Conservation (phyloP, 1,139 yeast genomes). For the Lodderomyces parapsilosis region DNA sequence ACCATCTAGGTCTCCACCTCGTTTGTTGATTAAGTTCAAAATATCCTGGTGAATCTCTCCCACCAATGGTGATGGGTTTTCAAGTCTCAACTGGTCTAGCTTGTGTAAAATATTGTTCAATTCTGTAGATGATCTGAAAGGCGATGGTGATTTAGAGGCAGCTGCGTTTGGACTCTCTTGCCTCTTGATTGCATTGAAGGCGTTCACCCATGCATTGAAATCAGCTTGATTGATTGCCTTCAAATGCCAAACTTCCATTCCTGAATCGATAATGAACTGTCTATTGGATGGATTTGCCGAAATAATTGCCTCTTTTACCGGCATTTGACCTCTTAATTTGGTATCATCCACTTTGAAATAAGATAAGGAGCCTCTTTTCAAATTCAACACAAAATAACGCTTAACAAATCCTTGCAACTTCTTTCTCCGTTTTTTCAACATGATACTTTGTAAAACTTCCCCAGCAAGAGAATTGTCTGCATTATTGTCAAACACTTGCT, state of each 20-base stretch:
- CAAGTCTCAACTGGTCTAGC: conserved; percentile 21
- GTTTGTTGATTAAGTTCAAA: conserved; percentile 9
- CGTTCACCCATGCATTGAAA: conserved; percentile 81
- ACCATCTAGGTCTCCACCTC: conserved; percentile 6
- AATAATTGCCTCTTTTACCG: conserved; percentile 74
- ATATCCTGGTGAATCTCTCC: conserved; percentile 15
- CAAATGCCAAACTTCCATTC: conserved; percentile 92
- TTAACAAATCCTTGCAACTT: conserved; percentile 81
- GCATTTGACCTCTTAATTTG: conserved; percentile 89
- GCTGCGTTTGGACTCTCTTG: conserved; percentile 9
- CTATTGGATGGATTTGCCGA: conserved; percentile 70
- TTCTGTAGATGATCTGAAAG: conserved; percentile 5
- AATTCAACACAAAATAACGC: conserved; percentile 79
- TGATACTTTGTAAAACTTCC: conserved; percentile 67
- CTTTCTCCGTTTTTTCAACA: conserved; percentile 75
- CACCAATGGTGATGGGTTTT: conserved; percentile 13
- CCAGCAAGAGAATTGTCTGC: conserved; percentile 40
- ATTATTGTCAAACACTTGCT: conserved; percentile 12
- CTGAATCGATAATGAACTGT: conserved; percentile 85
- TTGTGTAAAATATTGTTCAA: conserved; percentile 22
- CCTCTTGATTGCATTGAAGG: conserved; percentile 55
- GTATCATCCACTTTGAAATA: conserved; percentile 72
- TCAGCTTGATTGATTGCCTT: conserved; percentile 65
- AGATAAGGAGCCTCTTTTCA: conserved; percentile 77
- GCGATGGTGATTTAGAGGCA: conserved; percentile 7